Conservation (phyloP, 2,329 filamentous ascomycete species). For the Cercospora berteroae region DNA sequence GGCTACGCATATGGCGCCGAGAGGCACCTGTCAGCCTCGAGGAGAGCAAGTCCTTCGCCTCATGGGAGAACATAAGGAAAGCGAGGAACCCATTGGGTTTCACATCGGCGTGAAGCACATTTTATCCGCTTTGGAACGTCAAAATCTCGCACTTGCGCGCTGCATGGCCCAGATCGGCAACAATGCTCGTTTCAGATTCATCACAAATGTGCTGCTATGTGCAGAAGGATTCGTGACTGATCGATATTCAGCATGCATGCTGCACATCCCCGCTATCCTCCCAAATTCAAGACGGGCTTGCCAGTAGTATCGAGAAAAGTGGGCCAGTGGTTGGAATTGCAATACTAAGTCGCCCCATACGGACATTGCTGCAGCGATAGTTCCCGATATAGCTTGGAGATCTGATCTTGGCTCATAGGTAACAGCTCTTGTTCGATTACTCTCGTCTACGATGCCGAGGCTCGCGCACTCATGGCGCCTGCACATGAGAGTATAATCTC, state of each 20-base stretch:
- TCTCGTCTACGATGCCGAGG: not conserved
- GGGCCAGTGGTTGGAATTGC: not conserved
- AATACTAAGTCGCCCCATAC: not conserved
- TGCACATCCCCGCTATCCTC: not conserved
- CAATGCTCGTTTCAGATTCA: not conserved
- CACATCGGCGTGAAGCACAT: not conserved
- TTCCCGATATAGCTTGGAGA: not conserved
- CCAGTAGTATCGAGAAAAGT: not conserved
- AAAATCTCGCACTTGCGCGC: not conserved
- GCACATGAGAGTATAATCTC: not conserved
- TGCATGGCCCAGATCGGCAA: not conserved
- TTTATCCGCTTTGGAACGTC: not conserved
- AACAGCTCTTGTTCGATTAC: not conserved
- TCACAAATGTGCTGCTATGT: constrained; percentile 1
- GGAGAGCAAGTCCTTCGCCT: not conserved
- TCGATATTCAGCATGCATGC: not conserved
- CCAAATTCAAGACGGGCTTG: not conserved
- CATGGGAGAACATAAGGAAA: not conserved
- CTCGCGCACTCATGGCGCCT: not conserved
- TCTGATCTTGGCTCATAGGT: not conserved
- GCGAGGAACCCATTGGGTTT: not conserved
- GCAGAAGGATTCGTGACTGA: not conserved
- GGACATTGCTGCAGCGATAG: not conserved
- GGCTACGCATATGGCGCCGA: not conserved
- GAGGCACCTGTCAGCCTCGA: not conserved